Evolutionary conservation across 2,329 filamentous ascomycete species (phyloP).

Genomic region (Allantophomopsis lycopodina): DNA sequence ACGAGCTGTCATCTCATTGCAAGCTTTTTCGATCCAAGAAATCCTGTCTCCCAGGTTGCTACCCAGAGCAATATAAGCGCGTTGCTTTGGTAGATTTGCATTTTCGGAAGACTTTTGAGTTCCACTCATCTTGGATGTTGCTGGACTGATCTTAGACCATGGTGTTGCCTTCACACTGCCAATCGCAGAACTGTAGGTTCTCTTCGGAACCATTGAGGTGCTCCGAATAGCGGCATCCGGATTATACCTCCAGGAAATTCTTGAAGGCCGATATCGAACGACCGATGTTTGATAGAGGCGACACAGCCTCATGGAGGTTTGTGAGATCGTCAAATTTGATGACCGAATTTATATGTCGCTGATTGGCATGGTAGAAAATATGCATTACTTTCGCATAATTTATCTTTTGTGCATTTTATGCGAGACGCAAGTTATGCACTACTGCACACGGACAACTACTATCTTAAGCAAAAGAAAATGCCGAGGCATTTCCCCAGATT

Average conservation of each 20-base stretch:
- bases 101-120: constrained; percentile 1
- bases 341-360: no score
- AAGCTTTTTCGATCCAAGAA: constrained; percentile 73
- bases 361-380: constrained; percentile 1
- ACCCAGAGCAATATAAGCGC: constrained; percentile 74
- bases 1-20: constrained; percentile 58
- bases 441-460: no score
- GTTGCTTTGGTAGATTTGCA: constrained; percentile 1
- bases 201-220: neutral
- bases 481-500: constrained; percentile 18
- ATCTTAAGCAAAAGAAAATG: constrained; percentile 1
- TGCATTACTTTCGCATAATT: constrained; percentile 1
- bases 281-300: constrained; percentile 1
- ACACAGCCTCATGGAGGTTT: neutral
- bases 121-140: neutral
- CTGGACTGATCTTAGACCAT: constrained; percentile 6
- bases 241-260: no score
- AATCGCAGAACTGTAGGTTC: constrained; percentile 2
- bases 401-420: no score
- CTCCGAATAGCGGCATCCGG: no score
- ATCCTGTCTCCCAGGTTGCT: constrained; percentile 87
- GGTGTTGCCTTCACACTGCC: constrained; percentile 1
- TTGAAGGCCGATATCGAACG: neutral
- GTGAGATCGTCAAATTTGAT: no score
- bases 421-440: no score